A percentile compares a stretch with the other conserved stretches of the same genome.
Evolutionary conservation across 805 yeast genomes (phyloP).

Genomic region (Wickerhamiella australiensis): DNA sequence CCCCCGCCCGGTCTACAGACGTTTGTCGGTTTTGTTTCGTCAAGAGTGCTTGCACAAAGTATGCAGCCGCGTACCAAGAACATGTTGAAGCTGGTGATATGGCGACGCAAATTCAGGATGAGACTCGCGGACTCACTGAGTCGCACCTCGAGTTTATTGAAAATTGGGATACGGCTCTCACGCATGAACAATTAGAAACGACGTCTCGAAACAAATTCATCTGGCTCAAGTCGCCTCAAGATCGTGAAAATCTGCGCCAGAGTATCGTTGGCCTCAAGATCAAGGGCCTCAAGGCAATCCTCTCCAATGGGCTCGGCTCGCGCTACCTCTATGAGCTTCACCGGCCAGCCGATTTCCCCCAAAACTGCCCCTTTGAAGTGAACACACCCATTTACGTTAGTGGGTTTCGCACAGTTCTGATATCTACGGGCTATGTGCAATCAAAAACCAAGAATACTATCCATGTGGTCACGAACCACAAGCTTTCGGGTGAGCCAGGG

Average conservation of each 20-base stretch:
- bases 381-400: constrained; percentile 4
- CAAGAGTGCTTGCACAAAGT: constrained; percentile 22
- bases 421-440: constrained; percentile 6
- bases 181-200: constrained; percentile 57
- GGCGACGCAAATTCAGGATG: constrained; percentile 16
- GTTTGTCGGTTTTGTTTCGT: constrained; percentile 24
- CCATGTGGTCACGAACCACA: constrained; percentile 41
- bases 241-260: constrained; percentile 54
- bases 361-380: constrained; percentile 7
- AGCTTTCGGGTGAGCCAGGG: constrained; percentile 31
- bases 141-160: constrained; percentile 44
- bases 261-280: constrained; percentile 44
- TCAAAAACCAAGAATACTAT: constrained; percentile 32
- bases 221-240: constrained; percentile 49
- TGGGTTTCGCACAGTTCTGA: neutral
- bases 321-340: constrained; percentile 5
- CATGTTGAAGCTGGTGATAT: constrained; percentile 13
- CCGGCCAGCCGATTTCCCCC: neutral
- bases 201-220: constrained; percentile 45
- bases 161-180: constrained; percentile 62
- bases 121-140: constrained; percentile 41
- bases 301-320: constrained; percentile 1
- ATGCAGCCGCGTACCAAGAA: constrained; percentile 18
- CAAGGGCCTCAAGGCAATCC: constrained; percentile 6
- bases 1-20: constrained; percentile 40